Evolutionary conservation across 345 rosid species (phyloP), one percentile per base, ranked within the genome.

Genomic region (Hibiscus syriacus): DNA sequence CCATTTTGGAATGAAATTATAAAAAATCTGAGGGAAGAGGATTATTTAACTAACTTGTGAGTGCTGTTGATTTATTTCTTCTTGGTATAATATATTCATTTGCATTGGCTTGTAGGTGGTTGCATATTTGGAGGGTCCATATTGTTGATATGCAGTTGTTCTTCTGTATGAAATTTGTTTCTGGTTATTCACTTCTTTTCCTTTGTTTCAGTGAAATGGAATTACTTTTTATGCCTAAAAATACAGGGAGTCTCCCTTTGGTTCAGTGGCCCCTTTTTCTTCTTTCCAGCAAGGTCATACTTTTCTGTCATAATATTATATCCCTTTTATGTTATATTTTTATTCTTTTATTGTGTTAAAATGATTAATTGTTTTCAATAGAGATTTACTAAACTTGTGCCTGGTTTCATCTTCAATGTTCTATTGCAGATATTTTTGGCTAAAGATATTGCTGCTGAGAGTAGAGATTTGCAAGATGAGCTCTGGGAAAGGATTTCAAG

Each of bases 261-360:
- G 89, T 94, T 58, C 97, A 91, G 77, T 94, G 95, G 97, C 99
- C 99, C 16, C 95, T 91, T 58, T 94, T 94, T 84, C 97, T 94
- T 80, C 99, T 94, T 80, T 84, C 96, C 66, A 94, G 96, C 91
- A 94, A 93, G 97, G 98, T 90, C 66, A 70, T 60, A 70, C 57
- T 64, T 52, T 74, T 69, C 36, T 64, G 20, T 53, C 27, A 62
- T 26, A 14, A 38, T 36, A 13, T 16, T 20, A 9, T 63, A 5
- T 26, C 29, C 17, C 49, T 25, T 5, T 74, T 43, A 62, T 10
- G 20, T 23, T 38, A 50, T 41, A 25, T 6, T 70, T 68, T 41
- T 0, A 23, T 12, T 27, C 55, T 50, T 25, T 54, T 14, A 26
- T 53, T 14, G 22, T 32, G 12, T 41, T 65, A 32, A 63, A 46